Evolutionary conservation across 1,284 basidiomycete genomes (phyloP), one percentile per base, ranked within the genome.

Genomic region (Rhizopogon parksii): DNA sequence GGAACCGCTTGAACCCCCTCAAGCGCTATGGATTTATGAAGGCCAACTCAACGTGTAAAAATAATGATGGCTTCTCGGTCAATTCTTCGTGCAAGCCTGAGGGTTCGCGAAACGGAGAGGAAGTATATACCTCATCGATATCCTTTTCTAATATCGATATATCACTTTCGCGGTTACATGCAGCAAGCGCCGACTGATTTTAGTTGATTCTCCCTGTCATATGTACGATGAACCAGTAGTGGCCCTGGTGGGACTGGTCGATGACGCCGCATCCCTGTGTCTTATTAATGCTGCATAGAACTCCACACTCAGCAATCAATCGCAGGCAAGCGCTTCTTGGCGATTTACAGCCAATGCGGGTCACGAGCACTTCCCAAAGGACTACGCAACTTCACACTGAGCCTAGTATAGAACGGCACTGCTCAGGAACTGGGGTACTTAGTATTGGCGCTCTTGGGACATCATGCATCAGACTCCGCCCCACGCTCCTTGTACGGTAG

Each of bases 401-500:
- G 21, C 52, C 50, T 32, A 21, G 43, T 62, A 57, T 54, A 45
- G 53, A 43, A 37, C 38, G 36, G 38, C n/a, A 53, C 46, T 52
- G 42, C 36, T 64, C 62, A 61, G 64, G 59, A 67, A 66, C 64
- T 55, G 53, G 62, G 65, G 62, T 63, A 35, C 53, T 32, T 36
- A 56, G 57, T 48, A 17, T 43, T 46, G 39, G 40, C 56, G 60
- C 53, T 37, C 32, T 49, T 34, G 12, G 17, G 17, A n/a, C 15
- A 45, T 34, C 30, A 24, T n/a, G n/a, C n/a, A n/a, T n/a, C n/a
- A n/a, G n/a, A 9, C 21, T 32, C 30, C 9, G 17, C 17, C 17
- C 27, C 42, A 45, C 42, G 30, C 19, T 21, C 30, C 6, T 27
- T 43, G 25, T 11, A 27, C 17, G 27, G 17, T 43, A 32, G 17